phyloP scores from a whole-genome alignment of 768 basidiomycete genomes.

The Naganishia randhawae region DNA sequence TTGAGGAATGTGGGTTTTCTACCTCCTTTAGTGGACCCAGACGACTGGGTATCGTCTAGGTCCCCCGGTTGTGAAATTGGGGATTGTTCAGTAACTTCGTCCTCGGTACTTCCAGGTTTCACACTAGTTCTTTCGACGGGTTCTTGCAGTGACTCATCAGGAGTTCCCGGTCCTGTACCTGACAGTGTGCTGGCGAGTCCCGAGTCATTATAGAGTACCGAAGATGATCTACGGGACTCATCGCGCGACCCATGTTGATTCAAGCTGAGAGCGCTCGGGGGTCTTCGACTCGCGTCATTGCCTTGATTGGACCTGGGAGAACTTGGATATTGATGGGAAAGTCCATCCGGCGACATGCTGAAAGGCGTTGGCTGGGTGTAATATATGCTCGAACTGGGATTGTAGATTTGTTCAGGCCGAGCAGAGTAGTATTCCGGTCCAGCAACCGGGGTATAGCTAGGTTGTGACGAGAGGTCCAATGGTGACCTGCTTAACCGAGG shows the following conservation, averaged over 20 bases:
- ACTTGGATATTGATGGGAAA: neutral
- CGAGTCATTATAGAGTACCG: neutral
- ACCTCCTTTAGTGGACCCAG: neutral
- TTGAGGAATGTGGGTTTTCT: neutral
- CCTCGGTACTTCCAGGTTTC: neutral
- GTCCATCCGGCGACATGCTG: neutral
- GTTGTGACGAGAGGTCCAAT: too few relatives aligned
- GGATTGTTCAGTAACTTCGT: neutral
- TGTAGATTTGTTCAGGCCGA: neutral
- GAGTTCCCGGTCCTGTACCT: neutral
- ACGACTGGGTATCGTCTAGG: neutral
- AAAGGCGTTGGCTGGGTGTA: neutral
- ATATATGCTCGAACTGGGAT: neutral
- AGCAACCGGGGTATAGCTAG: neutral
- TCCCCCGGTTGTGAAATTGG: neutral
- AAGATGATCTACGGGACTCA: neutral
- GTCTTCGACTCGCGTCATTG: neutral
- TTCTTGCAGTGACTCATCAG: neutral
- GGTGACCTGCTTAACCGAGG: neutral
- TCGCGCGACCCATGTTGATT: neutral
- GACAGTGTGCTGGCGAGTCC: slow-evolving; percentile 4
- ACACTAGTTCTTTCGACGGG: neutral
- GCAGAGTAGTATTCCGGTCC: neutral
- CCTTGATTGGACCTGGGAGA: neutral
- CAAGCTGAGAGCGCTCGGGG: neutral